A percentile compares a stretch with the other conserved stretches of the same genome.
These are phyloP conservation scores for Rhodotorula kratochvilovae DNA, from an alignment of 768 basidiomycete species.

Conservation along the genomic window DNA sequence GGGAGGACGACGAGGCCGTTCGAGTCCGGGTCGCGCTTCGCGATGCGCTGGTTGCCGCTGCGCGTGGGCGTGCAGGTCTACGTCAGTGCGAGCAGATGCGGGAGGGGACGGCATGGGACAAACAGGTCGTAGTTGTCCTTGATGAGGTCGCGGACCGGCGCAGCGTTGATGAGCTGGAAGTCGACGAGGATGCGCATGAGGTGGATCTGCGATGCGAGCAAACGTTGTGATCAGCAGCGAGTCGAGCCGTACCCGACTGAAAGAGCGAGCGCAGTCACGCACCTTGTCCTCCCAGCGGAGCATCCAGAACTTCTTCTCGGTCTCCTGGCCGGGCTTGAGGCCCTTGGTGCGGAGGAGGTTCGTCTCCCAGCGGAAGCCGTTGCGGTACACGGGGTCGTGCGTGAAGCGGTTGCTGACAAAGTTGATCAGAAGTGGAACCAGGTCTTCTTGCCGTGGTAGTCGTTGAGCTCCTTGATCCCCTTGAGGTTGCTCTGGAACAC, in stretches of 20 bases:
- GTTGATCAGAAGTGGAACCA: slow-evolving; percentile 37
- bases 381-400: not conserved
- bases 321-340: slow-evolving; percentile 29
- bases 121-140: slow-evolving; percentile 30
- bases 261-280: not conserved
- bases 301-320: slow-evolving; percentile 22
- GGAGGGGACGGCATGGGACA: not conserved
- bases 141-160: not conserved
- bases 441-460: slow-evolving; percentile 34
- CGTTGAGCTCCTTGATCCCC: slow-evolving; percentile 12
- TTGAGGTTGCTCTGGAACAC: slow-evolving; percentile 4
- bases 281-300: slow-evolving; percentile 37
- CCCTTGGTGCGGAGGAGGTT: slow-evolving; percentile 28
- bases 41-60: slow-evolving; percentile 34
- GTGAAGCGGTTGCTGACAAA: slow-evolving; percentile 15
- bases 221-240: not conserved
- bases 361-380: slow-evolving; percentile 26
- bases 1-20: slow-evolving; percentile 33
- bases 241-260: not conserved
- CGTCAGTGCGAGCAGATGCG: not conserved
- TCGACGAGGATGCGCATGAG: slow-evolving; percentile 28
- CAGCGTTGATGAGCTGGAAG: slow-evolving; percentile 3
- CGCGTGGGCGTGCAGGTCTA: too few relatives aligned
- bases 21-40: slow-evolving; percentile 13
- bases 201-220: slow-evolving; percentile 5